These are phyloP conservation scores for Penicillium lividum DNA, from an alignment of 495 filamentous ascomycete genomes.

Conservation along the genomic window DNA sequence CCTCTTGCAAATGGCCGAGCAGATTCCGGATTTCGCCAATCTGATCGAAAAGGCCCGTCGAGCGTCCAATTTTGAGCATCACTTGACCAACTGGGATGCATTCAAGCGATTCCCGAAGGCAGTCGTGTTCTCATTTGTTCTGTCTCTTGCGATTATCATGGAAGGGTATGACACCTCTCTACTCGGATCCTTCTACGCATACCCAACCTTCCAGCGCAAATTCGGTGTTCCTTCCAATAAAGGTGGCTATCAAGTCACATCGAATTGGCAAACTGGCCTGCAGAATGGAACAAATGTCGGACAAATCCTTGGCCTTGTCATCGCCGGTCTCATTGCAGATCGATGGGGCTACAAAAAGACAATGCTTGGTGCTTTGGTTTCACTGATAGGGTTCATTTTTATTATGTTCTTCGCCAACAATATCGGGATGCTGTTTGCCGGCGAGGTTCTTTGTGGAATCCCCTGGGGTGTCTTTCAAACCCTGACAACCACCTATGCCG, in stretches of 20 bases:
- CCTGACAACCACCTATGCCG: slow-evolving; percentile 72
- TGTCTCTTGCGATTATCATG: slow-evolving; percentile 42
- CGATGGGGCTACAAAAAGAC: slow-evolving; percentile 63
- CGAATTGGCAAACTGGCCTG: slow-evolving; percentile 63
- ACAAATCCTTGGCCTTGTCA: slow-evolving; percentile 63
- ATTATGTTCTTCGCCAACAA: slow-evolving; percentile 75
- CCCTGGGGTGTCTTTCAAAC: slow-evolving; percentile 81
- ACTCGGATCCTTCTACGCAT: slow-evolving; percentile 27
- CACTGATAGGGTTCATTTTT: slow-evolving; percentile 55
- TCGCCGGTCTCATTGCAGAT: slow-evolving; percentile 65
- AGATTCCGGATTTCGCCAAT: slow-evolving; percentile 16
- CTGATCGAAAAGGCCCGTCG: slow-evolving; percentile 16
- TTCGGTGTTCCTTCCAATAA: slow-evolving; percentile 29
- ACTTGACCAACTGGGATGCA: background rate
- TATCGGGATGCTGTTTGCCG: slow-evolving; percentile 63
- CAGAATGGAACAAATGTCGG: slow-evolving; percentile 57
- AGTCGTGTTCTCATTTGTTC: slow-evolving; percentile 36
- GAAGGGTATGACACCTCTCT: slow-evolving; percentile 42
- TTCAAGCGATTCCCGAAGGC: slow-evolving; percentile 33
- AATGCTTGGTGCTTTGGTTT: slow-evolving; percentile 57
- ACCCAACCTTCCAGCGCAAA: slow-evolving; percentile 6
- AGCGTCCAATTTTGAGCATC: slow-evolving; percentile 2
- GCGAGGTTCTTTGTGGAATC: slow-evolving; percentile 73
- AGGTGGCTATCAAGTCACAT: slow-evolving; percentile 38
- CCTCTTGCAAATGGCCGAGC: slow-evolving; percentile 18